A percentile compares a stretch with the other conserved stretches of the same genome.
Conservation (phyloP, 148 eudicot genomes). For the Spergularia marina region DNA sequence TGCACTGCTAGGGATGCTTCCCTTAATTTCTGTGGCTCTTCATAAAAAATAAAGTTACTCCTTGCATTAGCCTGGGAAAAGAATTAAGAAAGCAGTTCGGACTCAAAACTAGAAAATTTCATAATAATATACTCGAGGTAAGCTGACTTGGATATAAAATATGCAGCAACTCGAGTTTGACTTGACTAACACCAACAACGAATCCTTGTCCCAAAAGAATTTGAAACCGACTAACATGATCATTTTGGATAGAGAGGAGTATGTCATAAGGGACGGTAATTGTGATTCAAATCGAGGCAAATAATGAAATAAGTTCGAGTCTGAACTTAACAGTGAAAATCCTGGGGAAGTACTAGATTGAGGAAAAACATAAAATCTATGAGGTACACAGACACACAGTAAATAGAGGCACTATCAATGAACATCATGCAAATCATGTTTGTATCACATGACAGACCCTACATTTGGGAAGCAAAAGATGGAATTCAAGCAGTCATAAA, state of each 20-base stretch:
- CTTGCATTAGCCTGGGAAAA: background rate
- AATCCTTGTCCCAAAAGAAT: background rate
- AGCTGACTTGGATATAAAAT: background rate
- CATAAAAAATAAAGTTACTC: background rate
- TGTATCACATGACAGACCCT: constrained; percentile 5
- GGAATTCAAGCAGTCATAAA: constrained; percentile 1
- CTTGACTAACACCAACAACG: background rate
- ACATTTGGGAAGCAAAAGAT: constrained; percentile 6
- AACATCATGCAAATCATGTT: constrained; percentile 3
- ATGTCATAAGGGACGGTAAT: background rate
- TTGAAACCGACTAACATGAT: background rate
- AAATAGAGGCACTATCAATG: constrained; percentile 6
- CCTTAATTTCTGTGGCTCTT: constrained; percentile 19
- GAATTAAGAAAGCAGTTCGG: background rate
- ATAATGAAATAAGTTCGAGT: background rate
- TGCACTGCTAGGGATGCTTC: constrained; percentile 19
- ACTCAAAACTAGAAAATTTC: background rate
- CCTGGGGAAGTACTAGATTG: background rate
- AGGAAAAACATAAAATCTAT: background rate
- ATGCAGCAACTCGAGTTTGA: background rate
- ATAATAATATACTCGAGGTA: background rate
- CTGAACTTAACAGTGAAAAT: background rate
- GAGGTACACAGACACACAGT: background rate
- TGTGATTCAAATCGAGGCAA: background rate
- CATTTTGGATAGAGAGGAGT: background rate